phyloP scores from a whole-genome alignment of 2,329 filamentous ascomycete species.

The Venturia aucupariae region DNA sequence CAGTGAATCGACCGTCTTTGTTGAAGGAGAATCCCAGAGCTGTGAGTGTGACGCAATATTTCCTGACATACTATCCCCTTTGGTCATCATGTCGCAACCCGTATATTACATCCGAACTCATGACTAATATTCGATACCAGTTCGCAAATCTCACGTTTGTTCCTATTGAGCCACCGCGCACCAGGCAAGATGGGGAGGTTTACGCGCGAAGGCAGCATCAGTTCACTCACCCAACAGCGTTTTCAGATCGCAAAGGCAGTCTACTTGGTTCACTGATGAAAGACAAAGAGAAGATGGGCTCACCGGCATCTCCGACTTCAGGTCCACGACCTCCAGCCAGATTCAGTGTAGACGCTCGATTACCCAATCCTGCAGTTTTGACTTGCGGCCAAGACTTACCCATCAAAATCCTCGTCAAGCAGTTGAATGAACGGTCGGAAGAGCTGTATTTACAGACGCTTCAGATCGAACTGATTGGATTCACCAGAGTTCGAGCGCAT shows the following conservation, averaged over 20 bases:
- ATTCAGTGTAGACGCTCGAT: conserved; percentile 69
- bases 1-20: conserved; percentile 75
- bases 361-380: conserved; percentile 79
- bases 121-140: conserved; percentile 7
- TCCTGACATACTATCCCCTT: background rate
- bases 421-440: conserved; percentile 58
- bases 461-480: conserved; percentile 72
- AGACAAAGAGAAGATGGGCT: conserved; percentile 9
- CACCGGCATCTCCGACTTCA: conserved; percentile 15
- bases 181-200: conserved; percentile 62
- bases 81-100: background rate
- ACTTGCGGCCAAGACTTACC: conserved; percentile 85
- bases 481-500: conserved; percentile 70
- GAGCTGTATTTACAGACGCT: conserved; percentile 67
- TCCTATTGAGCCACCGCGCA: conserved; percentile 81
- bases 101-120: no score
- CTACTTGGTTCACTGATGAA: background rate
- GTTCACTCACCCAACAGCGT: conserved; percentile 32
- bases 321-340: conserved; percentile 35
- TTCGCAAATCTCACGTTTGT: conserved; percentile 63
- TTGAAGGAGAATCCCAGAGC: conserved; percentile 81
- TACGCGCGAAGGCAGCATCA: conserved; percentile 68
- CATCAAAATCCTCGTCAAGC: conserved; percentile 69
- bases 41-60: no score
- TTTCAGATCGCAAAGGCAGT: conserved; percentile 9